These are phyloP conservation scores for Parsonsia alboflavescens DNA, from an alignment of 257 asterid species.

Conservation along the genomic window DNA sequence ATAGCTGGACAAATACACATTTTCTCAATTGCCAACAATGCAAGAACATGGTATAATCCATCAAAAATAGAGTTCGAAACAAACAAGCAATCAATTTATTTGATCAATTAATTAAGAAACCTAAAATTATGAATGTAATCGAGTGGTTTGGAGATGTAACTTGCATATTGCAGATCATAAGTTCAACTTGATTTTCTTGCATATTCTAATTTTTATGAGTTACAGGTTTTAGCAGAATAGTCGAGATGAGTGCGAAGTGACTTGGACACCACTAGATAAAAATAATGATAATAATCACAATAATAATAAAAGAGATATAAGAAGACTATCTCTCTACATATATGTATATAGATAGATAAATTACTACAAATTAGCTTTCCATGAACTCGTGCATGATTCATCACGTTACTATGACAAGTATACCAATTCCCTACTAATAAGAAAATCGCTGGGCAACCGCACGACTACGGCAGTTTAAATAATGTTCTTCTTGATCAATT, in stretches of 20 bases:
- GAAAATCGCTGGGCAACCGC: background rate
- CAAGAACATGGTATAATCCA: background rate
- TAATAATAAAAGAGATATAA: too few species aligned
- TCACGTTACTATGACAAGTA: background rate
- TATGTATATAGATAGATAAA: too few species aligned
- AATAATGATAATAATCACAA: too few species aligned
- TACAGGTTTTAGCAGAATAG: too few species aligned
- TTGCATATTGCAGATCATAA: too few species aligned
- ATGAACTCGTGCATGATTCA: background rate
- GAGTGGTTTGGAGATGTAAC: too few species aligned
- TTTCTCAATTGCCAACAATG: background rate
- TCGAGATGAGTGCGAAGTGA: too few species aligned
- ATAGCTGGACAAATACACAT: background rate
- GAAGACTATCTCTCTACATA: too few species aligned
- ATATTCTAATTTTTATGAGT: too few species aligned
- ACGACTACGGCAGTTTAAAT: background rate
- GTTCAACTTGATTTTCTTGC: too few species aligned
- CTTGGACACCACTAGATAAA: too few species aligned
- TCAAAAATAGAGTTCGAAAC: background rate
- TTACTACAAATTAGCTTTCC: too few species aligned
- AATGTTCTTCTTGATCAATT: background rate
- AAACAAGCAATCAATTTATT: background rate
- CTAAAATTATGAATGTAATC: background rate
- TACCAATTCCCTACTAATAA: background rate
- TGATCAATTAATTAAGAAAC: background rate